Evolutionary conservation across 2,329 filamentous ascomycete genomes (phyloP).

Genomic region (Aspergillus fischeri): DNA sequence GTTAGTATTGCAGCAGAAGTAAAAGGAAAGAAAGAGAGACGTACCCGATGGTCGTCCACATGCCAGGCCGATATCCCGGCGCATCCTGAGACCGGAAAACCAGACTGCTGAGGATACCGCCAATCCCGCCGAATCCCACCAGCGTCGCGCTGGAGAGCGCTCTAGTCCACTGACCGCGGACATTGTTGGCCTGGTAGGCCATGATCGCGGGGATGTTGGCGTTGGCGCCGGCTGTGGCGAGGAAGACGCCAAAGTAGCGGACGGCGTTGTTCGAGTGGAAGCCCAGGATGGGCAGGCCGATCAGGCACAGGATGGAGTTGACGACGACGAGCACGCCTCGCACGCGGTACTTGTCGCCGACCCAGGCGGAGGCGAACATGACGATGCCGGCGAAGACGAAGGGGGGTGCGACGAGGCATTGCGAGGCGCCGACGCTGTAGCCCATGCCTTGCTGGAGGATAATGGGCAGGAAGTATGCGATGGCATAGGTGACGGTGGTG

Average conservation of each 20-base stretch:
- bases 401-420: conserved; percentile 69
- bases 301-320: conserved; percentile 63
- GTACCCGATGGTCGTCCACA: conserved; percentile 30
- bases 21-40: conserved; percentile 6
- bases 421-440: conserved; percentile 59
- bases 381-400: conserved; percentile 62
- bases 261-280: conserved; percentile 55
- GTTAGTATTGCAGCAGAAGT: conserved; percentile 2
- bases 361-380: conserved; percentile 58
- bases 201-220: conserved; percentile 71
- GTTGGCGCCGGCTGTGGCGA: conserved; percentile 70
- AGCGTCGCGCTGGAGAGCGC: conserved; percentile 73
- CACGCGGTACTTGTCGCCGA: conserved; percentile 63
- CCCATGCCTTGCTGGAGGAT: conserved; percentile 62
- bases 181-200: conserved; percentile 82
- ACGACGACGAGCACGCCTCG: conserved; percentile 64
- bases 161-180: conserved; percentile 83
- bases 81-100: conserved; percentile 57
- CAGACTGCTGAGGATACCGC: conserved; percentile 71
- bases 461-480: conserved; percentile 75
- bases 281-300: conserved; percentile 70
- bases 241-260: conserved; percentile 72
- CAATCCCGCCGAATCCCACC: conserved; percentile 71
- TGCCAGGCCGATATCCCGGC: conserved; percentile 31
- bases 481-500: conserved; percentile 70